Percentiles rank a stretch among this genome's conserved stretches.
These are phyloP conservation scores for Claviceps sp. DNA, from an alignment of 2,329 filamentous ascomycete genomes.

Conservation along the genomic window DNA sequence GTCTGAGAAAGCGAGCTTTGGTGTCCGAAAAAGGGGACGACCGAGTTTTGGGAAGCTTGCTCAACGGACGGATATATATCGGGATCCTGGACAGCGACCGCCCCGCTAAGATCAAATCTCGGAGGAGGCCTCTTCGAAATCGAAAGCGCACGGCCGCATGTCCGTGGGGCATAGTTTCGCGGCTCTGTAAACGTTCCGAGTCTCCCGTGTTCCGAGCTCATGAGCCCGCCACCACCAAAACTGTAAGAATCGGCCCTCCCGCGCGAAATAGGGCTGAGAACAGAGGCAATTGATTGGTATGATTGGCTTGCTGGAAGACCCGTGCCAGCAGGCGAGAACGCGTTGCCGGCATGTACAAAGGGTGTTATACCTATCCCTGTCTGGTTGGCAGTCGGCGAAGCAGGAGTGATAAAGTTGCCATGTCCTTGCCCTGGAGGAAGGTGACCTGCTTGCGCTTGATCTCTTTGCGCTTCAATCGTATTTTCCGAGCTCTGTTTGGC, in stretches of 20 bases:
- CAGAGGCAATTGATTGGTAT: conserved; percentile 1
- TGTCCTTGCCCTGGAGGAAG: background rate
- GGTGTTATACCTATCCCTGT: background rate
- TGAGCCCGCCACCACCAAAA: conserved; percentile 1
- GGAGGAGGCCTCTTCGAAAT: conserved; percentile 21
- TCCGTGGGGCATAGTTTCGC: conserved; percentile 27
- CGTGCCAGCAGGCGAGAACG: background rate
- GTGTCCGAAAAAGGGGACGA: background rate
- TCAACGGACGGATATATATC: background rate
- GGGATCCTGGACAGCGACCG: background rate
- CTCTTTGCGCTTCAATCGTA: background rate
- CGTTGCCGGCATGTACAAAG: too few species aligned
- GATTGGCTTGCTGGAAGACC: conserved; percentile 5
- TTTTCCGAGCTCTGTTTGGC: background rate
- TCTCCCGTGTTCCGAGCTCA: conserved; percentile 5
- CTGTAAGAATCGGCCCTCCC: background rate
- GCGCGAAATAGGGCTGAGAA: background rate
- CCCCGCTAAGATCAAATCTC: conserved; percentile 18
- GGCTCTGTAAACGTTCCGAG: conserved; percentile 23
- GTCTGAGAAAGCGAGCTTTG: background rate
- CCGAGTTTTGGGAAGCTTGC: background rate
- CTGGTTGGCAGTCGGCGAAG: background rate
- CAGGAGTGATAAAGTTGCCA: background rate
- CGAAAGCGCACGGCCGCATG: conserved; percentile 12
- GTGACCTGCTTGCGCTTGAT: background rate